Evolutionary conservation across 176 grass and related monocot genomes (phyloP), one percentile per base, ranked within the genome.

Genomic region (Poa pratensis): DNA sequence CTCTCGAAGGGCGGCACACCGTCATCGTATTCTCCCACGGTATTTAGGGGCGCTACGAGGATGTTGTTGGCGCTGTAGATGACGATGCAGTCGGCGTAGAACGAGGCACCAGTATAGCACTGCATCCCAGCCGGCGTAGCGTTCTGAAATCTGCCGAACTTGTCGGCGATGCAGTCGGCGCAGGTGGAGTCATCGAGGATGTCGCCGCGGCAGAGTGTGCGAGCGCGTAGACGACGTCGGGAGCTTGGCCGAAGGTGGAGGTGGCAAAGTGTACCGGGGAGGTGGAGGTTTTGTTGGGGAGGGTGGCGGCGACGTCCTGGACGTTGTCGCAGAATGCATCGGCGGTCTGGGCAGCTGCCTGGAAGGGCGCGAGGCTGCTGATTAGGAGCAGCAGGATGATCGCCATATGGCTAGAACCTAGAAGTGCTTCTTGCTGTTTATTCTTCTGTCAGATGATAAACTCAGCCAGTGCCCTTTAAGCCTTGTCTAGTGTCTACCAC

Each of bases 251-350:
- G 12, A 15, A 0, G 69, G 20, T 72, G 39, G 39, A 20, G 1
- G 69, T 46, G 39, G 69, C 69, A 13, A 72, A 72, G 20, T 72
- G 69, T 45, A 72, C 69, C 13, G 69, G 39, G 11, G 69, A 72
- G 12, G 69, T 15, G 69, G 69, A 72, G 39, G 69, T 4, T 72
- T 72, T 45, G 40, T 72, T 72, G 2, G 69, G 69, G 69, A 72
- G 37, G 69, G 69, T 72, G 69, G n/a, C 39, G 0, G 69, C 5
- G 37, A 46, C 20, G 11, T 12, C 40, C 69, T 72, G 23, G 1
- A 72, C 11, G 2, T 72, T 72, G 39, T 72, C 69, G 39, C 69
- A 72, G 69, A 72, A 24, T 14, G 15, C 39, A 65, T 65, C 61
- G 12, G 69, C 40, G 11, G 40, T 11, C 69, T 72, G 39, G n/a